Conservation (phyloP, 345 rosid genomes). For the Raphanus raphanistrum region DNA sequence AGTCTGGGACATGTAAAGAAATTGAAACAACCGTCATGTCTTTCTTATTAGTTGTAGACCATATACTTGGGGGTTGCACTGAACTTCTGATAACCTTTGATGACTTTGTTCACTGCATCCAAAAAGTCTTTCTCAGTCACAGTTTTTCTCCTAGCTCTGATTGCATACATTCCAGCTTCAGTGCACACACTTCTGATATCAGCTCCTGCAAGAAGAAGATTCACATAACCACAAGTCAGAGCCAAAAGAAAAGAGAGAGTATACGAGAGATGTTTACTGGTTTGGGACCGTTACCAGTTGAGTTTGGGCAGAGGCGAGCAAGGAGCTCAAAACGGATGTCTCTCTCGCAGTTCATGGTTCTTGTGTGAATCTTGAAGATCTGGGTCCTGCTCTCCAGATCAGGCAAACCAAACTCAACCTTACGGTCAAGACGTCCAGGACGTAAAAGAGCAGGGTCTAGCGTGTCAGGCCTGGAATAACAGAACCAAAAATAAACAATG, state of each 20-base stretch:
- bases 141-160: too few relatives aligned
- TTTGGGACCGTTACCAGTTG: constrained; percentile 57
- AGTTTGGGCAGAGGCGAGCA: constrained; percentile 90
- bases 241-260: neutral
- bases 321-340: constrained; percentile 90
- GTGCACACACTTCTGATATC: too few relatives aligned
- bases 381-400: constrained; percentile 91
- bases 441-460: constrained; percentile 91
- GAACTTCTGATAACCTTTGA: too few relatives aligned
- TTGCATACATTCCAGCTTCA: too few relatives aligned
- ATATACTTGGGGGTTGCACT: constrained; percentile 10
- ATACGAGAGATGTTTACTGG: constrained; percentile 3
- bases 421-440: constrained; percentile 92
- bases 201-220: too few relatives aligned
- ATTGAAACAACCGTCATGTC: neutral
- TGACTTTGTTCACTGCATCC: too few relatives aligned
- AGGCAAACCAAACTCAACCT: constrained; percentile 94
- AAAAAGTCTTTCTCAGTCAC: too few relatives aligned
- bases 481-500: neutral
- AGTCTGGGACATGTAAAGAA: neutral
- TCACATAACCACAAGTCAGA: too few relatives aligned
- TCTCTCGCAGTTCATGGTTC: constrained; percentile 92
- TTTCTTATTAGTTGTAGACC: constrained; percentile 55
- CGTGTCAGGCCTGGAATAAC: constrained; percentile 71
- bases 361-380: constrained; percentile 87